Evolutionary conservation across 768 basidiomycete genomes (phyloP), one percentile per base, ranked within the genome.

Genomic region (Xerocomellus intermedius): DNA sequence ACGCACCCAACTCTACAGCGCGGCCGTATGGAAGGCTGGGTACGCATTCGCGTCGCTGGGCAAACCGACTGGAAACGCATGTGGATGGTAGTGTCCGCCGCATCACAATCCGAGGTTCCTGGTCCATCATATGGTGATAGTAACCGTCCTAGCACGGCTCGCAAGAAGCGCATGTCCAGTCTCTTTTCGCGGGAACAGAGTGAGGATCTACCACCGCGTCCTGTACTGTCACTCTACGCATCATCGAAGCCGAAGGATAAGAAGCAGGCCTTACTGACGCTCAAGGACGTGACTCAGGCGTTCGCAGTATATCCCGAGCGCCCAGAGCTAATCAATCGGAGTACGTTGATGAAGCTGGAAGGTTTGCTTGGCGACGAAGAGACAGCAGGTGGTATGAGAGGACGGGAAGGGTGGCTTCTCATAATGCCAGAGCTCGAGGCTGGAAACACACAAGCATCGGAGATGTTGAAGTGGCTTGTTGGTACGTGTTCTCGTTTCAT

Each of bases 301-400:
- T 97, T 94, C 66, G 91, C 92, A 3, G 92, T 99, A 9, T 99
- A 94, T 69, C 96, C 96, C 2, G 96, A 98, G 68, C 82, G 92
- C n/a, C 91, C 92, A 10, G 91, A 94, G 61, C 74, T 97, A 60
- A 94, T 98, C 72, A 87, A 80, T 58, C 78, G 84, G 63, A 94
- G 93, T 59, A 94, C 92, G 1, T 74, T 99, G 60, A 87, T 98
- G 75, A 98, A 98, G 69, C 67, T 98, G 7, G 94, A 98, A 67
- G 96, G 93, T 10, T 73, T 79, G 24, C 80, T 97, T 50, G 88
- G 89, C 2, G 85, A 87, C 30, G 90, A 95, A 65, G 78, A 84
- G 26, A 84, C 89, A 12, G 76, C 81, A n/a, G 83, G 81, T 26
- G 72, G 70, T 4, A 86, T 93, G 80, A 82, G 80, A 61, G 76